These are phyloP conservation scores for Stephanocyclus meneghinianus DNA, from an alignment of 352 stramenopile species.

Conservation along the genomic window DNA sequence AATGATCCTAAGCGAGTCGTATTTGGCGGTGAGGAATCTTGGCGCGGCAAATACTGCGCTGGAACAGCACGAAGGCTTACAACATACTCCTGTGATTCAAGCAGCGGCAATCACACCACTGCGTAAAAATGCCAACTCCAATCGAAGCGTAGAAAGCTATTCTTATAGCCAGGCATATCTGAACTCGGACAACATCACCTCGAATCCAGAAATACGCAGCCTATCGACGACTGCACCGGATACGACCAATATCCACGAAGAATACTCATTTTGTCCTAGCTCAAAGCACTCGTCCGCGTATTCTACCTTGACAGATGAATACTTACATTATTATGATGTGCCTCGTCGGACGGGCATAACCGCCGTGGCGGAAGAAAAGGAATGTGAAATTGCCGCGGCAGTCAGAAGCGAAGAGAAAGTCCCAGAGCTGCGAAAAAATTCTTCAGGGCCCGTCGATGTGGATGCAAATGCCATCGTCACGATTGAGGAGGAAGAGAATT, in stretches of 20 bases:
- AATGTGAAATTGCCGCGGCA: not conserved
- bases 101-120: not conserved
- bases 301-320: conserved; percentile 20
- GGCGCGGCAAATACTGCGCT: not conserved
- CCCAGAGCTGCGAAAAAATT: not conserved
- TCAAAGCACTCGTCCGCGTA: conserved; percentile 2
- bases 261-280: conserved; percentile 13
- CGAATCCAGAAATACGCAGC: not conserved
- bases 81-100: not conserved
- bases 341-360: not conserved
- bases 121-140: not conserved
- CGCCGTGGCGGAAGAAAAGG: not conserved
- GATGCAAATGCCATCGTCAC: not conserved
- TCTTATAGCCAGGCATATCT: conserved; percentile 11
- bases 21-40: conserved; percentile 2
- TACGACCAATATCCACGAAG: not conserved
- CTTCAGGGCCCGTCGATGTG: conserved; percentile 12
- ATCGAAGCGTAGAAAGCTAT: not conserved
- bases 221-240: not conserved
- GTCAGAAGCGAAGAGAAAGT: not conserved
- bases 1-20: conserved; percentile 1
- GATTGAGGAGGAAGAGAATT: not conserved
- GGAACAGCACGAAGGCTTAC: not conserved
- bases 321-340: conserved; percentile 10
- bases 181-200: conserved; percentile 5